Conservation (phyloP, 306 rosid species). For the Trichosanthes cucumerina region DNA sequence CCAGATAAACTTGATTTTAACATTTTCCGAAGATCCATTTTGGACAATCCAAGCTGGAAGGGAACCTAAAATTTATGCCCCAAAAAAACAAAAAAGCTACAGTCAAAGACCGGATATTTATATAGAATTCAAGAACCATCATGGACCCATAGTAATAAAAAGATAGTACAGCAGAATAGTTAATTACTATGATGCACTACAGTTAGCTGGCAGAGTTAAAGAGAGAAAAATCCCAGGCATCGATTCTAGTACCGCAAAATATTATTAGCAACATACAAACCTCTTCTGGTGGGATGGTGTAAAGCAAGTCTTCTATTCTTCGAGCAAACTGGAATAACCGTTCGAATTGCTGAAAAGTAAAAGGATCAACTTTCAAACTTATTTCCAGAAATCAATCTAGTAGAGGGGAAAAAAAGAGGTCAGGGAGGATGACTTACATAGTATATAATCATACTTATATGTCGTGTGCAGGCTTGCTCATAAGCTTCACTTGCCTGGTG, state of each 20-base stretch:
- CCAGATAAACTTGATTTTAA: conserved; percentile 81
- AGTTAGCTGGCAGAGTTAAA: neutral
- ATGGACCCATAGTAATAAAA: neutral
- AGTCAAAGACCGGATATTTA: neutral
- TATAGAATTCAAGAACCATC: neutral
- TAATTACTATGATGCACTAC: neutral
- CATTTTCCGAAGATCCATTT: conserved; percentile 77
- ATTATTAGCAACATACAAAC: conserved; percentile 22
- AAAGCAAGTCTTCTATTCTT: conserved; percentile 77
- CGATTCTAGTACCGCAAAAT: neutral
- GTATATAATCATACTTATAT: conserved; percentile 79
- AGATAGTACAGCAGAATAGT: neutral
- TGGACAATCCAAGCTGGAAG: conserved; percentile 87
- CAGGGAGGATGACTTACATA: conserved; percentile 39
- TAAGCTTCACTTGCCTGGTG: conserved; percentile 98
- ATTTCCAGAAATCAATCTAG: neutral
- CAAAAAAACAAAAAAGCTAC: conserved; percentile 6
- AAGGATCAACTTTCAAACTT: neutral
- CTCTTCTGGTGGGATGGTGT: conserved; percentile 82
- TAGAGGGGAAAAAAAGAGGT: neutral
- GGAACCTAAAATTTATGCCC: conserved; percentile 57
- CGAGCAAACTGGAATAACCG: conserved; percentile 91
- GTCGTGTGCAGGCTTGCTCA: conserved; percentile 93
- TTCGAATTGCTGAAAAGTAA: conserved; percentile 73
- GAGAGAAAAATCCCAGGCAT: neutral